Base-by-base conservation (phyloP, 2,329 filamentous ascomycete genomes). In the Aspergillus sp. region DNA sequence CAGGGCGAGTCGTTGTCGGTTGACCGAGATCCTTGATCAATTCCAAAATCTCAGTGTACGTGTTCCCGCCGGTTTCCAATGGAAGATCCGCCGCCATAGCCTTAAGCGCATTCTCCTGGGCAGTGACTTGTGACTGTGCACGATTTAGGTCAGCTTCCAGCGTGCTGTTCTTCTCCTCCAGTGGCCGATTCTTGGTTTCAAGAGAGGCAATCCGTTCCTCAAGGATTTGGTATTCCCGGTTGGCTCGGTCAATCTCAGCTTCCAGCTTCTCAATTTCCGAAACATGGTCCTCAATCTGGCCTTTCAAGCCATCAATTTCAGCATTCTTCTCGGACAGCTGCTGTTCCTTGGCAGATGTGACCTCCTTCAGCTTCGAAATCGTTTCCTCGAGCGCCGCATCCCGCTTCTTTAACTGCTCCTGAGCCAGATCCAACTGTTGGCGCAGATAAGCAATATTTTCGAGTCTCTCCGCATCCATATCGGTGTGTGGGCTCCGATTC, bases 31-130 rank as follows among this genome's bases (percentile, higher is more conserved):
- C 65, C 45, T 71, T 70, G 44, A 73, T 69, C 40, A 68, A 46
- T 22, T 72, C 69, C 2, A 74, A 57, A n/a, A 75, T 70, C 40
- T 75, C 70, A 20, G 60, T 65, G 50, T 71, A 74, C 6, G 68
- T 67, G 51, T 67, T 72, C 20, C 65, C 65, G 6, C 61, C 61
- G 3, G 58, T 53, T 48, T 64, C 64, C 4, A 67, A 53, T 4
- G 71, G 68, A 3, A 73, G 54, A 33, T 73, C 69, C 8, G 63
- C 65, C 11, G 71, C 72, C 32, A 71, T 64, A 5, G 63, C 64
- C 32, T 70, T 71, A 11, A 75, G 55, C 1, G 69, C 70, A 47
- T 67, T 71, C 47, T 67, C 63, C 47, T 73, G 71, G 2, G 70
- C 67, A 32, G 64, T 64, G 19, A 70, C 61, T 45, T 73, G 69